Percentiles rank a stretch among this genome's conserved stretches.
These are phyloP conservation scores for Clonostachys rhizophaga DNA, from an alignment of 2,329 filamentous ascomycete species.

Conservation along the genomic window DNA sequence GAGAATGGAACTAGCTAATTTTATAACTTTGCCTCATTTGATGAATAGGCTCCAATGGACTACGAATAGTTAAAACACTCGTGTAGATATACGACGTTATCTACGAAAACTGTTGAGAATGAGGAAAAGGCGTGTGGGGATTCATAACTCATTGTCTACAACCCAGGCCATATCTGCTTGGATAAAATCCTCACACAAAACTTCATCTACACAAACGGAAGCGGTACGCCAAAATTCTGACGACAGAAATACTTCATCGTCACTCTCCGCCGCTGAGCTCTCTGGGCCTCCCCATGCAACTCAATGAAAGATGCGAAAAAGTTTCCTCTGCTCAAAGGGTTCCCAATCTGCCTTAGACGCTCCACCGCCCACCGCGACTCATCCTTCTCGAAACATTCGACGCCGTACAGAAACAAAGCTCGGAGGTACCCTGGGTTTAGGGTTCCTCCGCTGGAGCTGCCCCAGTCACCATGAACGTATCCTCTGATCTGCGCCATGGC, in stretches of 20 bases:
- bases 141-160: too few species aligned
- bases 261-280: slow-evolving; percentile 3
- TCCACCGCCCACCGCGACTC: slow-evolving; percentile 10
- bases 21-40: too few species aligned
- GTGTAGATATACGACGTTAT: too few species aligned
- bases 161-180: too few species aligned
- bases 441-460: neutral
- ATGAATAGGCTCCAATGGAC: too few species aligned
- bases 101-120: too few species aligned
- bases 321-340: slow-evolving; percentile 3
- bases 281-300: slow-evolving; percentile 4
- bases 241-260: slow-evolving; percentile 5
- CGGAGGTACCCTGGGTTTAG: slow-evolving; percentile 12
- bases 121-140: too few species aligned
- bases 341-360: slow-evolving; percentile 4
- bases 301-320: slow-evolving; percentile 5
- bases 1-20: too few species aligned
- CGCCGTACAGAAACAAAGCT: slow-evolving; percentile 11
- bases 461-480: slow-evolving; percentile 10
- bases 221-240: slow-evolving; percentile 4
- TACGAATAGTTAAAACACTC: too few species aligned
- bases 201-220: neutral
- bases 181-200: too few species aligned
- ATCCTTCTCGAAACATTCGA: slow-evolving; percentile 9
- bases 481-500: slow-evolving; percentile 7